Base-by-base conservation (phyloP, 2,329 filamentous ascomycete species). In the Aureobasidium subglaciale region DNA sequence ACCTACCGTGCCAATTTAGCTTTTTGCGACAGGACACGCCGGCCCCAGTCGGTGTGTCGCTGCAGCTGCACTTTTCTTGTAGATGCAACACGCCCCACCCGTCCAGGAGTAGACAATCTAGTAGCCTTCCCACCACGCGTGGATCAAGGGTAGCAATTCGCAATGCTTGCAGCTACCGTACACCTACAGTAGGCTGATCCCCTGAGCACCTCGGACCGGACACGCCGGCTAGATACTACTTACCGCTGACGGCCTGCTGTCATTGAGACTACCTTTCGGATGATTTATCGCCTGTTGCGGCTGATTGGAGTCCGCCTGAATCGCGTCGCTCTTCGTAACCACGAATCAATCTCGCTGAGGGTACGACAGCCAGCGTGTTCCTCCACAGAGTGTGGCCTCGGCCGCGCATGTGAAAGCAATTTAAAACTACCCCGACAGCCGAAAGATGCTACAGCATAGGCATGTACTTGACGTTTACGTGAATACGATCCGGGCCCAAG, bases 351-450 rank as follows among this genome's bases (percentile, higher is more conserved):
- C 27, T 52, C 35, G 25, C 34, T 22, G 35, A n/a, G n/a, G 20
- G 48, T 40, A 42, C 30, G 37, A 42, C 50, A 54, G 22, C 48
- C 48, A 15, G 22, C 35, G 22, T 11, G 10, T 20, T 32, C 18
- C 18, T 43, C 20, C 42, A 20, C 34, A 10, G 37, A n/a, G 24
- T 38, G 38, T 43, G 50, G 29, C 50, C 50, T 42, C 50, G 37
- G 37, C 16, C 50, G 20, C 35, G 22, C 50, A 54, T 54, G 50
- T 54, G 50, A 54, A 54, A 54, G 50, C 38, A 54, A 54, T 54
- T 20, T 54, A 48, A 34, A 29, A 25, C 30, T 8, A 48, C 16
- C 34, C 29, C 43, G 34, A 29, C 46, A 37, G 32, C 32, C 46
- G 46, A 50, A 15, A n/a, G 32, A 27, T 38, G 34, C 32, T 37